Evolutionary conservation across 176 grass and related monocot genomes (phyloP), one percentile per base, ranked within the genome.

Genomic region (Phragmites australis): DNA sequence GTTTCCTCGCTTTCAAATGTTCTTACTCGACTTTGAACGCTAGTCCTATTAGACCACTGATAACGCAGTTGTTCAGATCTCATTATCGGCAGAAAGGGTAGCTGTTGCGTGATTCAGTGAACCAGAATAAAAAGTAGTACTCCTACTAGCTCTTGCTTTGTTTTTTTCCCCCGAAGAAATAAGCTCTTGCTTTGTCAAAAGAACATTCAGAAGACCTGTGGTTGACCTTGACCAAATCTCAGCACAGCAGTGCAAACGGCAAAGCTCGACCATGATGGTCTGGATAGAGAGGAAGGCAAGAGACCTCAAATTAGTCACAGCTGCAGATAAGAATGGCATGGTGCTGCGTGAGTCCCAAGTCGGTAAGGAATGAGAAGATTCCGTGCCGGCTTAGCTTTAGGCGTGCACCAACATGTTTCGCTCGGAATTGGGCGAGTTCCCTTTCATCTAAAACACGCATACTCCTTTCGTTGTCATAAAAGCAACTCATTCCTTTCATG

Each of bases 11-110:
- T 52, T 72, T 50, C 45, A n/a, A 43, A 65, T 74, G 46, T 82
- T 82, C 45, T 39, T 6, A 2, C 31, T 52, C 6, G 11, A 74
- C 57, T 82, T 53, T 65, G 58, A 64, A 42, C 45, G 68, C 54
- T 21, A 61, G 5, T 72, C 18, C 26, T 62, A 21, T 17, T 10
- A 29, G 55, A 51, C n/a, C 19, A 72, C 19, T 14, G 55, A 48
- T 23, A 30, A 48, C 34, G 29, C 53, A 6, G 46, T 37, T 49
- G 19, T 65, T 64, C 43, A n/a, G 42, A n/a, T n/a, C n/a, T n/a
- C n/a, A n/a, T n/a, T n/a, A n/a, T n/a, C n/a, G 34, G 34, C 5
- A 37, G 34, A 61, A 14, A 53, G 50, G 31, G 18, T 50, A 13
- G 19, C 15, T 55, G 34, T 68, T 67, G 63, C 55, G 45, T 61